Base-by-base conservation (phyloP, 1,284 basidiomycete genomes). In the Sporisorium sorghi region DNA sequence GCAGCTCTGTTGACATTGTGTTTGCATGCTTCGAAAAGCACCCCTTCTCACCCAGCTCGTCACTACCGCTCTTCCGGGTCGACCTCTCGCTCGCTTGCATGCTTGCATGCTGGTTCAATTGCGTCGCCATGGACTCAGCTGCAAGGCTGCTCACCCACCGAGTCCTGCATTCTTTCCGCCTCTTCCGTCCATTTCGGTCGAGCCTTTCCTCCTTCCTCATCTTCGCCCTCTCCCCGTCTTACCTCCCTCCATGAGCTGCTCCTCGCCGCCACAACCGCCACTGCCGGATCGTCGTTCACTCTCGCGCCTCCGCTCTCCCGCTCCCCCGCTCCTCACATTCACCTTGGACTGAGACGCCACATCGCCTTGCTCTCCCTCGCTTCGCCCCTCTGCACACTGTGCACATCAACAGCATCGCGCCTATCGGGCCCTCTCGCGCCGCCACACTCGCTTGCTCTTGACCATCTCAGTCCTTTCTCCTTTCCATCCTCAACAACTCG, bases 271-370 rank as follows among this genome's bases (percentile, higher is more conserved):
- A 21, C 23, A 39, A 24, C 37, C 37, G 37, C 24, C 37, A 52
- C 17, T 23, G 35, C 30, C 50, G 37, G 35, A 40, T 52, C 24
- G 21, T 24, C 37, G 50, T 21, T 8, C 24, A 24, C 1, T 14
- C 14, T 33, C 14, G 50, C 37, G n/a, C 35, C 50, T 52, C 37
- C 35, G 50, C 50, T 14, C 26, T 35, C 37, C 49, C 49, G 35
- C 35, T 15, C 35, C 39, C 50, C 37, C 50, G 37, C 50, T 19
- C 37, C 4, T 19, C 26, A 26, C 26, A 26, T 28, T n/a, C 12
- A 17, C 21, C 35, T 51, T 37, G 32, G 21, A n/a, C 33, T 15
- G 19, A 7, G 30, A 35, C 24, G 24, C 37, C 9, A 40, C 23
- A 28, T n/a, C n/a, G n/a, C 23, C 49, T 21, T n/a, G 39, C 35